A percentile compares a stretch with the other conserved stretches of the same genome.
Evolutionary conservation across 305 asterid genomes (phyloP).

Genomic region (Withania somnifera): DNA sequence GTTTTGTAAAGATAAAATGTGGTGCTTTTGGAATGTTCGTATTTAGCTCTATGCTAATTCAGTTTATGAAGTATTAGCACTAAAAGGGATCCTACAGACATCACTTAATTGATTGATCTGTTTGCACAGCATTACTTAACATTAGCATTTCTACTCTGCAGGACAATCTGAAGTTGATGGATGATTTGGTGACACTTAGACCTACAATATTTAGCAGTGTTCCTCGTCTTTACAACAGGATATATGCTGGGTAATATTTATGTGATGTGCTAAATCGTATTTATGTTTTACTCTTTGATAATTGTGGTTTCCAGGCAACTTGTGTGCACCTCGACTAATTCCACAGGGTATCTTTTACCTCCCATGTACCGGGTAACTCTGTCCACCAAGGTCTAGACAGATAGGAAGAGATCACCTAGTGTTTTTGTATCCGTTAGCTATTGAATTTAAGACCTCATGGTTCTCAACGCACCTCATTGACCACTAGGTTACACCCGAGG

Average conservation of each 20-base stretch:
- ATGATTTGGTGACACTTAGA: constrained; percentile 79
- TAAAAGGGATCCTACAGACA: neutral
- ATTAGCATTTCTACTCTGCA: constrained; percentile 25
- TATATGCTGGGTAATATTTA: constrained; percentile 76
- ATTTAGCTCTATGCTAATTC: neutral
- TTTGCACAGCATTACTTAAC: neutral
- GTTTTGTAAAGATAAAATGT: neutral
- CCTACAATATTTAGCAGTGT: constrained; percentile 95
- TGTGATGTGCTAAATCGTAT: constrained; percentile 9
- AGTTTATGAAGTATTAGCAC: neutral
- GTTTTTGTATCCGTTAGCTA: neutral
- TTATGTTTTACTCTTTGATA: neutral
- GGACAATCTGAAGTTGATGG: constrained; percentile 95
- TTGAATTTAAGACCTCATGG: neutral
- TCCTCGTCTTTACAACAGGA: constrained; percentile 96
- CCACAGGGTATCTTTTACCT: neutral
- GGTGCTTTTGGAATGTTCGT: neutral
- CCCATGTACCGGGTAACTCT: neutral
- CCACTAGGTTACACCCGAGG: neutral
- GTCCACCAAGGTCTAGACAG: neutral
- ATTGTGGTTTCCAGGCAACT: neutral
- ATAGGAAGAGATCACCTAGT: neutral
- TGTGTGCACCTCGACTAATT: neutral
- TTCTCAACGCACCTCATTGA: neutral
- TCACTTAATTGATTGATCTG: neutral